phyloP scores from a whole-genome alignment of 2,329 filamentous ascomycete species.

The Talaromyces pinophilus region DNA sequence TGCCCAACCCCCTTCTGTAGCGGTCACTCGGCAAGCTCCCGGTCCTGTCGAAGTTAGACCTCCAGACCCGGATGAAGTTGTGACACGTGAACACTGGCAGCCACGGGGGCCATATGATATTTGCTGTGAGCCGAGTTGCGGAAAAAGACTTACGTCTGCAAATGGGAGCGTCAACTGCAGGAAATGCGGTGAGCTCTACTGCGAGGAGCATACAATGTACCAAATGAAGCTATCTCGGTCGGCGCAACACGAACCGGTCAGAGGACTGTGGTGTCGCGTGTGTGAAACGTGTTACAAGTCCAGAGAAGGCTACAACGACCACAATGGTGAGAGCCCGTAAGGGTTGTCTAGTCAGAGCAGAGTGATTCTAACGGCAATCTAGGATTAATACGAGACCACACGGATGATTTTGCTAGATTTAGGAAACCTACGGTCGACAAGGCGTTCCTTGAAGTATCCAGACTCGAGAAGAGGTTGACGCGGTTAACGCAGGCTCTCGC shows the following conservation, averaged over 20 bases:
- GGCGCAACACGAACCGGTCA: slow-evolving; percentile 82
- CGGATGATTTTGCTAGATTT: slow-evolving; percentile 67
- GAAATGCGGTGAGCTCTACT: slow-evolving; percentile 90
- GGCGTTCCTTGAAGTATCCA: slow-evolving; percentile 80
- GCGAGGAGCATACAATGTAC: slow-evolving; percentile 98
- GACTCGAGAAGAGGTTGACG: slow-evolving; percentile 87
- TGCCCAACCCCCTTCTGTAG: slow-evolving; percentile 43
- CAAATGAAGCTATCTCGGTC: slow-evolving; percentile 95
- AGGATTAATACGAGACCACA: slow-evolving; percentile 71
- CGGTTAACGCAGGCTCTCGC: slow-evolving; percentile 83
- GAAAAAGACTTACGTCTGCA: slow-evolving; percentile 72
- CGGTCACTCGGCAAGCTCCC: slow-evolving; percentile 37
- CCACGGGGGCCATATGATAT: slow-evolving; percentile 69
- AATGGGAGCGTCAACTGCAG: slow-evolving; percentile 90
- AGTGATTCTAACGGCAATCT: slow-evolving; percentile 10
- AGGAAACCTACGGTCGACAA: slow-evolving; percentile 79
- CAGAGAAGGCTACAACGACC: slow-evolving; percentile 91
- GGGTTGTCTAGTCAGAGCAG: neutral
- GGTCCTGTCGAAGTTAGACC: slow-evolving; percentile 40
- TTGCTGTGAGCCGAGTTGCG: slow-evolving; percentile 86
- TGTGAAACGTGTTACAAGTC: slow-evolving; percentile 99
- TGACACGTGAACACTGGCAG: slow-evolving; percentile 90
- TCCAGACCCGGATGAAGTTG: slow-evolving; percentile 82
- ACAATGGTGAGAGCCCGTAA: slow-evolving; percentile 54
- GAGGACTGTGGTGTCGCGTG: slow-evolving; percentile 90